A percentile compares a stretch with the other conserved stretches of the same genome.
Evolutionary conservation across 106 monocot species (phyloP).

Genomic region (Phalaenopsis equestris): DNA sequence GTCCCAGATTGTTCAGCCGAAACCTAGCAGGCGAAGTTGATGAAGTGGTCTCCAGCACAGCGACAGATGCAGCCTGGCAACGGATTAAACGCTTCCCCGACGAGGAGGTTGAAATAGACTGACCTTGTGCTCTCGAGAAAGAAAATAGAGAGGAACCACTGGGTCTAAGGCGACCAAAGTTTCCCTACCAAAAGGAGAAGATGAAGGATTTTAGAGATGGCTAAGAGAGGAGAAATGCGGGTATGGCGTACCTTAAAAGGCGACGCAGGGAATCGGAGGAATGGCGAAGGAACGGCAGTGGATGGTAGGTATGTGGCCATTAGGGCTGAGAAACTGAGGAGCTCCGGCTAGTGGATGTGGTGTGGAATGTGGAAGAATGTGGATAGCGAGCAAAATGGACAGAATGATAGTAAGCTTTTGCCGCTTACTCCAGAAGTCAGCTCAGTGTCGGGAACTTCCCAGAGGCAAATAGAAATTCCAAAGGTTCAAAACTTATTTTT

Average conservation of each 20-base stretch:
- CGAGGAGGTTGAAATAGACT: neutral
- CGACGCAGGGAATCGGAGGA: neutral
- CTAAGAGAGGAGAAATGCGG: neutral
- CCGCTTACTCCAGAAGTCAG: too few species aligned
- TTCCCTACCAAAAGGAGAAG: neutral
- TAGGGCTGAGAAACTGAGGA: too few species aligned
- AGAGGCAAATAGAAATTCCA: too few species aligned
- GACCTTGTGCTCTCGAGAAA: neutral
- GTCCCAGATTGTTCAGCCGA: conserved; percentile 77
- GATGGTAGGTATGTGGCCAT: conserved; percentile 1
- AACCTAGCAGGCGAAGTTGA: conserved; percentile 25
- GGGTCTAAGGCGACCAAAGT: neutral
- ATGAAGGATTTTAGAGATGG: neutral
- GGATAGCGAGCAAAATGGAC: neutral
- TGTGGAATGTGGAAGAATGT: neutral
- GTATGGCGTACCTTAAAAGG: neutral
- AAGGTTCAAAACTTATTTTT: too few species aligned
- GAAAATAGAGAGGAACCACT: neutral
- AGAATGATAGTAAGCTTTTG: too few species aligned
- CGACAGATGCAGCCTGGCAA: neutral
- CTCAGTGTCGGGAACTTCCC: too few species aligned
- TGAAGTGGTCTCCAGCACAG: neutral
- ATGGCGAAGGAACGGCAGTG: neutral
- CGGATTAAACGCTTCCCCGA: neutral
- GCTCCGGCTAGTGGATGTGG: neutral